Conservation (phyloP, 176 grass and related monocot genomes). For the Pharus latifolius region DNA sequence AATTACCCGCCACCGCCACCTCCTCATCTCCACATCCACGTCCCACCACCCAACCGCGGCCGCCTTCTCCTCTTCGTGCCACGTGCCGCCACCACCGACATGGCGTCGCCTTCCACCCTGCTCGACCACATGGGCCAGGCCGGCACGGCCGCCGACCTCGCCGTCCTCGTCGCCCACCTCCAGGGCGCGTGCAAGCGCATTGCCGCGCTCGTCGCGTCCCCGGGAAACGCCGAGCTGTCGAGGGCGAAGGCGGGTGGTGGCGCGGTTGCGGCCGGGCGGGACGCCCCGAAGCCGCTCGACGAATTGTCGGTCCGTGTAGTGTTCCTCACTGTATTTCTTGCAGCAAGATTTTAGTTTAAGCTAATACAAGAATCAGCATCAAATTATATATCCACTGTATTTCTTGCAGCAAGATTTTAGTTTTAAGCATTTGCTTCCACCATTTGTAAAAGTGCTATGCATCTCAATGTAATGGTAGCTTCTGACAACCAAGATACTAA, state of each 20-base stretch:
- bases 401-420: background rate
- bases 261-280: slow-evolving; percentile 22
- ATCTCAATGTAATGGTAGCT: background rate
- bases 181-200: slow-evolving; percentile 91
- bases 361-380: background rate
- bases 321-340: background rate
- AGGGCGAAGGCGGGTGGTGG: background rate
- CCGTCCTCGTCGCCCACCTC: slow-evolving; percentile 59
- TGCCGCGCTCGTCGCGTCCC: slow-evolving; percentile 59
- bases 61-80: background rate
- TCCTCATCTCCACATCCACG: background rate
- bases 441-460: background rate
- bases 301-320: slow-evolving; percentile 48
- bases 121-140: slow-evolving; percentile 47
- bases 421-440: background rate
- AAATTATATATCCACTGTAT: background rate
- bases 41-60: background rate
- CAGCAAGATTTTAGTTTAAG: background rate
- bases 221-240: slow-evolving; percentile 40
- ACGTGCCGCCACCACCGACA: background rate
- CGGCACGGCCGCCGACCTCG: slow-evolving; percentile 38
- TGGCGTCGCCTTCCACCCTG: slow-evolving; percentile 26
- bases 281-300: slow-evolving; percentile 80
- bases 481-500: background rate
- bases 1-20: background rate